Base-by-base conservation (phyloP, 371 early-diverging fungal genomes). In the Haplosporangium sp. region DNA sequence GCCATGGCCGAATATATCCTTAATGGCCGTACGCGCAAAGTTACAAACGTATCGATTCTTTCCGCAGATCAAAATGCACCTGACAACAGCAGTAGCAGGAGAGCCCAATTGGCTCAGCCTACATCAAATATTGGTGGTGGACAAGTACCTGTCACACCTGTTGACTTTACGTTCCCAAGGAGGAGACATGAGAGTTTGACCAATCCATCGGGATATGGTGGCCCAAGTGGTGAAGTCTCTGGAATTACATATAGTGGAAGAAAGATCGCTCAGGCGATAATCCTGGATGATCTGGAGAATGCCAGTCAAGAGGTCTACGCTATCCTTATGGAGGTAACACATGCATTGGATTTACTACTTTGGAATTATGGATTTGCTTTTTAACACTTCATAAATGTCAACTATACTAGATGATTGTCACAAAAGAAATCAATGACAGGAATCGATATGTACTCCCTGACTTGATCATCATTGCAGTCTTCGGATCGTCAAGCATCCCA, bases 261-360 rank as follows among this genome's bases (percentile, higher is more conserved):
- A 4, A 69, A 72, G 56, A 70, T 88, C 0, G 88, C 88, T 0
- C 88, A 88, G 60, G 78, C 87, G 17, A 62, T 87, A 19, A 77
- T 89, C 10, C 63, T 89, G 39, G 85, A 87, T 60, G 78, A 74
- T 1, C 52, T 89, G 20, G 83, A 88, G 44, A 77, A 78, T 44
- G 78, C 88, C 39, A 84, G 86, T 52, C 85, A 83, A 35, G 67
- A 82, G 0, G 84, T 87, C 0, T 88, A 85, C 63, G 85, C 88
- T 13, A 74, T 86, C 0, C 63, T 89, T n/a, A 50, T 87, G 9
- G 90, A 89, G 78, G 86, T 86, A 78, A 42, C 27, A 27, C 27
- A 1, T 27, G 27, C 27, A 27, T 27, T 27, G 27, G 27, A 27
- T 27, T 27, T 27, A 27, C 27, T 27, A 27, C 27, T 27, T 27